Evolutionary conservation across 139 green algal genomes (phyloP).

Genomic region (Chlorella sp.): DNA sequence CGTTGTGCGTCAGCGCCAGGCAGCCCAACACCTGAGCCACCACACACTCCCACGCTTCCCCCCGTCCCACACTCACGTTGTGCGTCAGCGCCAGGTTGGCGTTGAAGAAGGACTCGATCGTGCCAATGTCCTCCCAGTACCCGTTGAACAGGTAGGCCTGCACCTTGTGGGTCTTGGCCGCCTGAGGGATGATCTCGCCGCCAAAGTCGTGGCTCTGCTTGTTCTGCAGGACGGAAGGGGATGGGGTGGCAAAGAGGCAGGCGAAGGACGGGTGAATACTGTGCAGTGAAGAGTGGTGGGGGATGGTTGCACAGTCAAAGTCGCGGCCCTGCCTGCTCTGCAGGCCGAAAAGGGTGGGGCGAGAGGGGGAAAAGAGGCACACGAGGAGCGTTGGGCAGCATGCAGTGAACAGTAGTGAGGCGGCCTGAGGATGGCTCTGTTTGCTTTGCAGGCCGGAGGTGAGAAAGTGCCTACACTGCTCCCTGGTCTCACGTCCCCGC

Average conservation of each 20-base stretch:
- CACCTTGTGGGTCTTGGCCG: constrained; percentile 57
- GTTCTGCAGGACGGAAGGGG: neutral
- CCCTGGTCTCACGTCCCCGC: too few relatives aligned
- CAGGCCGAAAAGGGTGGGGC: too few relatives aligned
- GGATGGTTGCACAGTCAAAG: neutral
- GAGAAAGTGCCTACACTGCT: neutral
- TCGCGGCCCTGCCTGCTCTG: too few relatives aligned
- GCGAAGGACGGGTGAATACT: neutral
- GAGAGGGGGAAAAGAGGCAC: too few relatives aligned
- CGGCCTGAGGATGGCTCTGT: too few relatives aligned
- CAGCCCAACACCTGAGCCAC: neutral
- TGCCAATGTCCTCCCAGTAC: constrained; percentile 99
- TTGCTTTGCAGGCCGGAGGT: too few relatives aligned
- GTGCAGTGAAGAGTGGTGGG: too few relatives aligned
- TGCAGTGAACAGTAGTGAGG: too few relatives aligned
- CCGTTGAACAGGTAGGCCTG: constrained; percentile 97
- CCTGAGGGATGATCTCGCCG: constrained; percentile 95
- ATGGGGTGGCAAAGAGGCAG: neutral
- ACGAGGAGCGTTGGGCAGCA: too few relatives aligned
- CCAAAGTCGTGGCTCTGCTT: constrained; percentile 93
- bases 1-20: too few relatives aligned
- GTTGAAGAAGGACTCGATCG: constrained; percentile 99
- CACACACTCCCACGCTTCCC: neutral
- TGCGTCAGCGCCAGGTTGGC: constrained; percentile 96
- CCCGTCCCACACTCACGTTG: constrained; percentile 40